A percentile compares a stretch with the other conserved stretches of the same genome.
Conservation (phyloP, 768 basidiomycete species). For the Phaffia tasmanica region DNA sequence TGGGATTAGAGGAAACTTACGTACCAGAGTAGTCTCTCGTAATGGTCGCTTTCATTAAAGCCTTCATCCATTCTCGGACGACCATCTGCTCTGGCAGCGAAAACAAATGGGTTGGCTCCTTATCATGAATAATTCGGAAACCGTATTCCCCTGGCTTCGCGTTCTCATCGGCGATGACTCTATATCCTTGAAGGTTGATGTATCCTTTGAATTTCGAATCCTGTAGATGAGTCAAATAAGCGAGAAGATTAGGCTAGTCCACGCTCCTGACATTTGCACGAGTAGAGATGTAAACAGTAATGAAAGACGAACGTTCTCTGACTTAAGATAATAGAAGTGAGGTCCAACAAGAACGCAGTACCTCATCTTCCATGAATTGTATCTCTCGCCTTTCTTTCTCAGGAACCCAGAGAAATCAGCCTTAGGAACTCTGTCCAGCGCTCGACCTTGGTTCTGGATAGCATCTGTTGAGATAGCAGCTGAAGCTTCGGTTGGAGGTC, state of each 20-base stretch:
- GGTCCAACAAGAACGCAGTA: slow-evolving; percentile 89
- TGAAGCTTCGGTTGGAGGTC: slow-evolving; percentile 1
- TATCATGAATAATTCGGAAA: slow-evolving; percentile 83
- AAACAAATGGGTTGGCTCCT: slow-evolving; percentile 78
- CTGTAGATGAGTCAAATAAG: slow-evolving; percentile 39
- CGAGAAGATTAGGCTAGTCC: background rate
- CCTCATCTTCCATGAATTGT: slow-evolving; percentile 81
- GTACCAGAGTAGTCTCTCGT: slow-evolving; percentile 79
- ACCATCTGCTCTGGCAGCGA: slow-evolving; percentile 74
- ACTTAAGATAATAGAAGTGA: slow-evolving; percentile 76
- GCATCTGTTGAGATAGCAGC: background rate
- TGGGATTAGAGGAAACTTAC: slow-evolving; percentile 31
- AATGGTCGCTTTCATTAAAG: slow-evolving; percentile 97
- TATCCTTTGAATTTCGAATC: slow-evolving; percentile 96
- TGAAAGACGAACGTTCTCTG: slow-evolving; percentile 44
- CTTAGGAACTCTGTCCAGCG: slow-evolving; percentile 79
- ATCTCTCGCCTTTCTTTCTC: slow-evolving; percentile 85
- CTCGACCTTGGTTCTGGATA: slow-evolving; percentile 35
- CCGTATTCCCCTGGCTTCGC: slow-evolving; percentile 85
- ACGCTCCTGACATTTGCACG: background rate
- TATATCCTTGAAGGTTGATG: slow-evolving; percentile 80
- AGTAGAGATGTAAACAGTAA: background rate
- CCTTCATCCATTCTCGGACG: slow-evolving; percentile 99
- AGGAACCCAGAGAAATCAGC: slow-evolving; percentile 89
- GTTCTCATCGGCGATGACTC: slow-evolving; percentile 84